Evolutionary conservation across 345 rosid species (phyloP).

Genomic region (Populus alba): DNA sequence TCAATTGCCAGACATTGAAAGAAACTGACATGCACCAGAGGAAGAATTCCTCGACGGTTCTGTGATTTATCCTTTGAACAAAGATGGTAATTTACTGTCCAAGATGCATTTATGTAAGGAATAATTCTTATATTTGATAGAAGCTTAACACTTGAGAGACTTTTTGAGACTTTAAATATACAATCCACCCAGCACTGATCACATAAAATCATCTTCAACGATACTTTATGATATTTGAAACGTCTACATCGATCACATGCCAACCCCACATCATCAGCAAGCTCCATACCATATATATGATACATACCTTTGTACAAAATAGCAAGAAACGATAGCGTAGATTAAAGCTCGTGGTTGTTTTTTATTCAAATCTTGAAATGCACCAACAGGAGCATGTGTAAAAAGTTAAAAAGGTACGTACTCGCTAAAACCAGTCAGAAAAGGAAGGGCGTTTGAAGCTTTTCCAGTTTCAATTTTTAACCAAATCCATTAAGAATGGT

Average conservation of each 20-base stretch:
- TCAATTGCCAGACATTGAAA: background rate
- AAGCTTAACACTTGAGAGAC: no score
- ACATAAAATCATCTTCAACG: no score
- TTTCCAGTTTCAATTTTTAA: no score
- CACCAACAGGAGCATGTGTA: background rate
- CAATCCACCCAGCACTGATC: no score
- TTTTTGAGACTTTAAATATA: no score
- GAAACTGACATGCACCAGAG: background rate
- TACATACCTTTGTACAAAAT: background rate
- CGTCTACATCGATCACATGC: background rate
- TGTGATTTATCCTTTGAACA: background rate
- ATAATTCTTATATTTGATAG: no score
- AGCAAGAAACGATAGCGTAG: background rate
- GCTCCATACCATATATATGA: background rate
- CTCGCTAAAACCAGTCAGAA: background rate
- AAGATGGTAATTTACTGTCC: background rate
- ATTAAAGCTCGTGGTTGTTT: background rate
- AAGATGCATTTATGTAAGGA: no score
- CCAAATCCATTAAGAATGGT: background rate
- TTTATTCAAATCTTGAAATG: background rate
- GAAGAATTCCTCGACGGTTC: background rate
- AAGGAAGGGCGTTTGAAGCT: background rate
- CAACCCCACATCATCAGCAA: background rate
- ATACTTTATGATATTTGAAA: background rate
- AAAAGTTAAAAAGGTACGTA: background rate